A percentile compares a stretch with the other conserved stretches of the same genome.
phyloP scores from a whole-genome alignment of 208 protist genomes.

The Leishmania major region DNA sequence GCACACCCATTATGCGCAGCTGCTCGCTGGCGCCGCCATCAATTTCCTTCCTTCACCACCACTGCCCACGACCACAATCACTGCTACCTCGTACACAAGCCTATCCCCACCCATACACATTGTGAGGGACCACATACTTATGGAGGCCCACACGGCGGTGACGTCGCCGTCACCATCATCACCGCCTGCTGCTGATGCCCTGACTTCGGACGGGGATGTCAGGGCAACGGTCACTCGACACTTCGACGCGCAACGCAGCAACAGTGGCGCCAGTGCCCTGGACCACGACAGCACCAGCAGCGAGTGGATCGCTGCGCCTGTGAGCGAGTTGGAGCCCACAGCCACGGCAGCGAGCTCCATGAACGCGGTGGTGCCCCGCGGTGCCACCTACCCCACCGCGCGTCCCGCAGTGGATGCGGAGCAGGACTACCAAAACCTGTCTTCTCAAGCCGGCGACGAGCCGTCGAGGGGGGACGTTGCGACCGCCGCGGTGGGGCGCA shows the following conservation, averaged over 20 bases:
- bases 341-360: conserved; percentile 17
- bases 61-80: background rate
- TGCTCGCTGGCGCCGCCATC: background rate
- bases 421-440: conserved; percentile 44
- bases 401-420: conserved; percentile 29
- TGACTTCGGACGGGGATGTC: background rate
- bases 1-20: too few relatives aligned
- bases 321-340: background rate
- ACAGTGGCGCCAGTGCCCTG: background rate
- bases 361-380: conserved; percentile 32
- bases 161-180: background rate
- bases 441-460: conserved; percentile 32
- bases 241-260: background rate
- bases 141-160: background rate
- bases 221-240: background rate
- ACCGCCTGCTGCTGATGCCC: background rate
- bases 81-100: background rate
- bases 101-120: background rate
- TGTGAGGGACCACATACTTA: background rate
- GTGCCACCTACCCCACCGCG: conserved; percentile 33
- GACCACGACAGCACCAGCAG: background rate
- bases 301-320: background rate
- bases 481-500: background rate
- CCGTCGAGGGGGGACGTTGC: background rate
- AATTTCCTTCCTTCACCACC: background rate